Percentiles rank a stretch among this genome's conserved stretches.
Evolutionary conservation across 1,284 basidiomycete genomes (phyloP).

Genomic region (Rhodotorula sp.): DNA sequence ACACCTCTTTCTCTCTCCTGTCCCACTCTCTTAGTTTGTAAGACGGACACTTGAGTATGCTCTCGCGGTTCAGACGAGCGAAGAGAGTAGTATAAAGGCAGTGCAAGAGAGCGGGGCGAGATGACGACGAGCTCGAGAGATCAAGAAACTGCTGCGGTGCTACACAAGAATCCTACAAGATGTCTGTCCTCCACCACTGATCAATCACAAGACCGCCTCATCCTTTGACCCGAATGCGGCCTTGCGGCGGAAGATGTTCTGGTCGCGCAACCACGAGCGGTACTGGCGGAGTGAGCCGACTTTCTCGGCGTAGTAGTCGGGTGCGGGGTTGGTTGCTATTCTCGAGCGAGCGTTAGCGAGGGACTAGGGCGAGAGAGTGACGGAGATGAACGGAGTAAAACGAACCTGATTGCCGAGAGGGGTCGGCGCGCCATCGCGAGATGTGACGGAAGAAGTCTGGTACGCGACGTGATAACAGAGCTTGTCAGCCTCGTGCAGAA

Average conservation of each 20-base stretch:
- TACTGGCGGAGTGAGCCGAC: constrained; percentile 40
- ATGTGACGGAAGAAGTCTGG: constrained; percentile 44
- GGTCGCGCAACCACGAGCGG: constrained; percentile 20
- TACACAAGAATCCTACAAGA: background rate
- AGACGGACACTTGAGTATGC: background rate
- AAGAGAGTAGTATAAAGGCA: background rate
- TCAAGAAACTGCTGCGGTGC: background rate
- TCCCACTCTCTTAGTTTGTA: background rate
- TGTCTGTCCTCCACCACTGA: background rate
- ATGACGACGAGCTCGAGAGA: background rate
- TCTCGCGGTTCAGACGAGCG: no score
- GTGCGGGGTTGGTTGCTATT: constrained; percentile 24
- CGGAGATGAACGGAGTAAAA: background rate
- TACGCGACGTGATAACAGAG: background rate
- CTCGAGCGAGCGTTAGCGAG: background rate
- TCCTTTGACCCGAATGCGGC: constrained; percentile 15
- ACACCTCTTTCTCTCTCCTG: no score
- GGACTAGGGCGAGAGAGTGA: background rate
- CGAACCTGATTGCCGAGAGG: constrained; percentile 37
- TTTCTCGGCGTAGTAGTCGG: constrained; percentile 43
- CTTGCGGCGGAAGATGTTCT: constrained; percentile 37
- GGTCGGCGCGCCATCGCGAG: constrained; percentile 42
- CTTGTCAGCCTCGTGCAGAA: no score
- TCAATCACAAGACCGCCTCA: constrained; percentile 5
- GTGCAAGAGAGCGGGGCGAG: background rate